Conservation (phyloP, 345 rosid species). For the Punica granatum region DNA sequence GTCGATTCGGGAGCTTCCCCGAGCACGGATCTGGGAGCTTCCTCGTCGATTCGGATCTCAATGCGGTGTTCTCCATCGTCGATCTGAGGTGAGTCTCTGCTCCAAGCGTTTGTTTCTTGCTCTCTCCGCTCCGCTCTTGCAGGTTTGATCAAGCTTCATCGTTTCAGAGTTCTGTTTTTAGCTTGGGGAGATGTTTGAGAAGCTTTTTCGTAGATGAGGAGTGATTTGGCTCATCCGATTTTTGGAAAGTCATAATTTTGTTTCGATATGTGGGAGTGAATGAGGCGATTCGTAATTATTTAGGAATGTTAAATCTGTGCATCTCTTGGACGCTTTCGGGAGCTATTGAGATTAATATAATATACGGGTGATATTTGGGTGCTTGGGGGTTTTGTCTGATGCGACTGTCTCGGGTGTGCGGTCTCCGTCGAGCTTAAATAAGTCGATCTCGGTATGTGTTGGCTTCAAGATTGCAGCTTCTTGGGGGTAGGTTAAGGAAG, state of each 20-base stretch:
- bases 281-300: neutral
- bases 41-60: neutral
- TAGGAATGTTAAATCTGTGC: neutral
- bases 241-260: neutral
- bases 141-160: neutral
- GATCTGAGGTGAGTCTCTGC: neutral
- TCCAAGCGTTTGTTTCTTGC: no score
- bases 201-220: neutral
- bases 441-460: no score
- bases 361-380: no score
- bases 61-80: constrained; percentile 2
- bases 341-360: neutral
- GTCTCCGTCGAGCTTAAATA: no score
- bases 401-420: no score
- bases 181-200: neutral
- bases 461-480: no score
- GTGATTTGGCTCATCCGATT: neutral
- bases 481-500: no score
- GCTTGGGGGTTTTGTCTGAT: neutral
- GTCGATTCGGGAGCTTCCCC: no score
- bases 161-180: neutral
- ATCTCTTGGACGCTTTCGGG: neutral
- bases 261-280: no score
- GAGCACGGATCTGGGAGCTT: neutral
- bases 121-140: neutral